Base-by-base conservation (phyloP, 495 filamentous ascomycete species). In the Jackrogersella minutella region DNA sequence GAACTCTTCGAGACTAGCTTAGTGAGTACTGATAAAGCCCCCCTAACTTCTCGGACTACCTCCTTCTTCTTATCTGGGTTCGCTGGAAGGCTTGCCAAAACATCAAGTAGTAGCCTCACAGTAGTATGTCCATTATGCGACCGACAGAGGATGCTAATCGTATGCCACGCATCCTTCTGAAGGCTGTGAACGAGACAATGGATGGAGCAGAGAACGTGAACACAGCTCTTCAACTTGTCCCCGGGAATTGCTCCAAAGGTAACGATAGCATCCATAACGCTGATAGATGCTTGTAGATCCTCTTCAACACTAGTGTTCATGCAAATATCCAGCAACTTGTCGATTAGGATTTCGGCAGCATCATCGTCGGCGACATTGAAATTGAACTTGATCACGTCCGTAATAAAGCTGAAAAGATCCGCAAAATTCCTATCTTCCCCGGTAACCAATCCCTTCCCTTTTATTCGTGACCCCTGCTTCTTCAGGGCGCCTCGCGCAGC, bases 351-450 rank as follows among this genome's bases (percentile, higher is more conserved):
- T 54, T 84, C 84, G 39, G 93, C 81, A 52, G 91, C 88, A 24
- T 82, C 81, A 49, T 90, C 86, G 34, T 84, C 82, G 36, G 92
- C 90, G 26, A 88, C 84, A 59, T 88, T 91, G 73, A 89, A 90
- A 75, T 93, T 94, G 77, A 94, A 89, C 66, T 90, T 93, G 76
- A 95, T 88, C 60, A 95, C 79, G 69, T 93, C 87, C n/a, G 87
- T 86, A 24, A 91, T 82, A 44, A 93, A 90, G 46, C 85, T 80
- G 68, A 96, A 90, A 5, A 96, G 77, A 56, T 87, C 83, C 40
- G 81, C 81, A 34, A 97, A 78, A 66, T 85, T 86, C 43, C 82
- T 84, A 62, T 92, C 91, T 66, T 93, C 91, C 44, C 82, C 82
- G 33, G 83, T 79, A 14, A 76, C 74, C 19, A 79, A 72, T 0